Percentiles rank a stretch among this genome's conserved stretches.
These are phyloP conservation scores for Wallacemonas sp. DNA, from an alignment of 208 protist species.

Conservation along the genomic window DNA sequence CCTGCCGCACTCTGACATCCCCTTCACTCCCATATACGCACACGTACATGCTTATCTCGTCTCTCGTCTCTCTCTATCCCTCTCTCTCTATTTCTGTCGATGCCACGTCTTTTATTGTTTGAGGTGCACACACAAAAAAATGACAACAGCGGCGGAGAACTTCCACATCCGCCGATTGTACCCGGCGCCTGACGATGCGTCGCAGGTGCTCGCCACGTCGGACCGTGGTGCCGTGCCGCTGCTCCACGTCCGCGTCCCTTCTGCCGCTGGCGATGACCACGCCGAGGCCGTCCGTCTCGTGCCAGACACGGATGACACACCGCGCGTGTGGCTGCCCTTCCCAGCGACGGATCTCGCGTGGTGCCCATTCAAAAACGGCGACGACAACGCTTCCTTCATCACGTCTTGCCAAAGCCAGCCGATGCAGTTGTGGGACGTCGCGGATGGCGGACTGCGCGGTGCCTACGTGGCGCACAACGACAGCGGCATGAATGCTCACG, in stretches of 20 bases:
- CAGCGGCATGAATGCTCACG: conserved; percentile 48
- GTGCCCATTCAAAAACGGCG: conserved; percentile 72
- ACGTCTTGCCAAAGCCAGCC: conserved; percentile 55
- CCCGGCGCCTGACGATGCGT: conserved; percentile 49
- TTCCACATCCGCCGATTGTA: conserved; percentile 53
- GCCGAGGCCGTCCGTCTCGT: conserved; percentile 12
- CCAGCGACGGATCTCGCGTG: conserved; percentile 73
- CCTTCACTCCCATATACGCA: too few species aligned
- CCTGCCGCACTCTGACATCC: too few species aligned
- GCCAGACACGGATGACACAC: conserved; percentile 10
- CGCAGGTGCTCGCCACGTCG: conserved; percentile 51
- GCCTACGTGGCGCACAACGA: conserved; percentile 65
- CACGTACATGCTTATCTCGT: too few species aligned
- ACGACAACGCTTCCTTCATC: conserved; percentile 52
- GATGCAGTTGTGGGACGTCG: conserved; percentile 79
- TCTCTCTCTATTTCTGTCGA: too few species aligned
- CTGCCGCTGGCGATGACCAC: neutral
- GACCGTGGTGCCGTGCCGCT: conserved; percentile 22
- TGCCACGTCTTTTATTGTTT: too few species aligned
- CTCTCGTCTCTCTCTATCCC: too few species aligned
- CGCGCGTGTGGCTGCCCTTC: conserved; percentile 57
- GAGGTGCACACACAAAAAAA: too few species aligned
- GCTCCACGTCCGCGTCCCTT: neutral
- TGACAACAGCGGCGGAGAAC: neutral
- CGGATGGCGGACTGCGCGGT: conserved; percentile 62